Percentiles rank a stretch among this genome's conserved stretches.
These are phyloP conservation scores for Tetracladium setigerum DNA, from an alignment of 495 filamentous ascomycete genomes.

Conservation along the genomic window DNA sequence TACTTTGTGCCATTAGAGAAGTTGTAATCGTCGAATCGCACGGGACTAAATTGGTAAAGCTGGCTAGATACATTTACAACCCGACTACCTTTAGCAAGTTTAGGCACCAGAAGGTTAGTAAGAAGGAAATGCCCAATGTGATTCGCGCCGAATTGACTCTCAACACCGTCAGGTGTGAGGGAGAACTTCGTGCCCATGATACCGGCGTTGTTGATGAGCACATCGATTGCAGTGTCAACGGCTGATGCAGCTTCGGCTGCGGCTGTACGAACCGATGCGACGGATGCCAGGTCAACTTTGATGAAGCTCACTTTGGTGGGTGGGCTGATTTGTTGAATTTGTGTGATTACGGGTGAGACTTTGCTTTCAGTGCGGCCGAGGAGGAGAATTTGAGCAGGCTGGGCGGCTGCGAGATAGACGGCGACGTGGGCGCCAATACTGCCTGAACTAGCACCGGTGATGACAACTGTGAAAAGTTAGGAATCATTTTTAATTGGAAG, in stretches of 20 bases:
- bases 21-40: conserved; percentile 10
- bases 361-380: conserved; percentile 30
- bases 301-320: neutral
- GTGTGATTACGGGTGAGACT: conserved; percentile 27
- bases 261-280: conserved; percentile 22
- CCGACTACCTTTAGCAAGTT: neutral
- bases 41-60: neutral
- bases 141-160: conserved; percentile 52
- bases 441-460: conserved; percentile 39
- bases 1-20: conserved; percentile 21
- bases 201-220: conserved; percentile 26
- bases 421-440: conserved; percentile 41
- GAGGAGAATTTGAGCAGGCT: conserved; percentile 35
- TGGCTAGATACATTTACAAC: conserved; percentile 7
- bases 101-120: conserved; percentile 40
- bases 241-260: conserved; percentile 17
- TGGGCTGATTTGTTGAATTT: neutral
- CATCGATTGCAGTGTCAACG: conserved; percentile 20
- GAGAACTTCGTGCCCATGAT: conserved; percentile 15
- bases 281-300: conserved; percentile 5
- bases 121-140: conserved; percentile 54
- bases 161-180: conserved; percentile 26
- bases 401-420: conserved; percentile 32
- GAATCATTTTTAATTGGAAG: too few species aligned
- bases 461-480: conserved; percentile 14